phyloP scores from a whole-genome alignment of 768 basidiomycete genomes.

The Psilocybe sp. region DNA sequence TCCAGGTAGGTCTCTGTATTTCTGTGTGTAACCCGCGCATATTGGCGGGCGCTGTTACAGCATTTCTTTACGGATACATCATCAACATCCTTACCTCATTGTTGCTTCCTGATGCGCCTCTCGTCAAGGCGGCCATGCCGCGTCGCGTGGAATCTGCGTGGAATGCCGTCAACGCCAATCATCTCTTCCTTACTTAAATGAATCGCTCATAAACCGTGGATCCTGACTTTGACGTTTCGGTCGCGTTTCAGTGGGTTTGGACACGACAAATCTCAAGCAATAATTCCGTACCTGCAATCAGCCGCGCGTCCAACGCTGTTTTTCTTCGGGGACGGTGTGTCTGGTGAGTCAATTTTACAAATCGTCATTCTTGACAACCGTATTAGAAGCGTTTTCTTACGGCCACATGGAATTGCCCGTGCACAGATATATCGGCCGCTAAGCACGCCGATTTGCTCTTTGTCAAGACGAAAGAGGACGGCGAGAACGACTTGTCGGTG shows the following conservation, averaged over 20 bases:
- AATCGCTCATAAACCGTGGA: neutral
- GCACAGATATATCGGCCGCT: slow-evolving; percentile 86
- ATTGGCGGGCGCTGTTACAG: neutral
- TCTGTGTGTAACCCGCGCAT: neutral
- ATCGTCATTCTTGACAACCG: neutral
- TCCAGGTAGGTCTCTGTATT: slow-evolving; percentile 50
- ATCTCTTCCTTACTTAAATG: neutral
- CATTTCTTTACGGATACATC: neutral
- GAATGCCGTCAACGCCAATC: neutral
- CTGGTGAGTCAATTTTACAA: slow-evolving; percentile 48
- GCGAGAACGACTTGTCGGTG: slow-evolving; percentile 81
- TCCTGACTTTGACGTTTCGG: slow-evolving; percentile 1
- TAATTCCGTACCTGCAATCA: slow-evolving; percentile 82
- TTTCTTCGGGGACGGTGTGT: slow-evolving; percentile 98
- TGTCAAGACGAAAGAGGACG: slow-evolving; percentile 76
- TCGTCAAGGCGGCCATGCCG: too few relatives aligned
- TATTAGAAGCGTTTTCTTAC: neutral
- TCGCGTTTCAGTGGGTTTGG: slow-evolving; percentile 64
- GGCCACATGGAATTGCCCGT: neutral
- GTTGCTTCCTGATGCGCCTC: too few relatives aligned
- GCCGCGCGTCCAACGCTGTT: slow-evolving; percentile 75
- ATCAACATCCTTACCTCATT: neutral
- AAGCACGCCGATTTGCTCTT: slow-evolving; percentile 92
- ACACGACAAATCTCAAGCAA: slow-evolving; percentile 95
- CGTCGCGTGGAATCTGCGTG: neutral